These are phyloP conservation scores for Rhodotorula sp. DNA, from an alignment of 1,284 basidiomycete genomes.

Conservation along the genomic window DNA sequence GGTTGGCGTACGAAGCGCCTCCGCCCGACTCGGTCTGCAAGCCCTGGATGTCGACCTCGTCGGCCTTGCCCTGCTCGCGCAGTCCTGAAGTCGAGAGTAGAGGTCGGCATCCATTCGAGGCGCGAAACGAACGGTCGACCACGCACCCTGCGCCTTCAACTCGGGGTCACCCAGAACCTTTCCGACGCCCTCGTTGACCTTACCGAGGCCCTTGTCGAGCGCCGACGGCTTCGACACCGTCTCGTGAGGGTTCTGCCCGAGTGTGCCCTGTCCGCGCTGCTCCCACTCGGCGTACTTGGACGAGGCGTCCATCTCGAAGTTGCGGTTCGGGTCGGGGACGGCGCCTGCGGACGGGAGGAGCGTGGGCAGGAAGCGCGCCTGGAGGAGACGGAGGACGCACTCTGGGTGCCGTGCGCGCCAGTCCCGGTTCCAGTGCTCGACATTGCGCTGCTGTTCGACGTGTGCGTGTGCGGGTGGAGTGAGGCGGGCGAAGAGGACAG, in stretches of 20 bases:
- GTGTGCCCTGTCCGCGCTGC: background rate
- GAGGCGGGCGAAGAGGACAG: too few species aligned
- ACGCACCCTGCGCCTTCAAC: constrained; percentile 1
- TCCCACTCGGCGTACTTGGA: constrained; percentile 4
- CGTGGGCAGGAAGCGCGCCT: background rate
- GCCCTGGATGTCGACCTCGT: background rate
- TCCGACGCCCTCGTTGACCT: background rate
- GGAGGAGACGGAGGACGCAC: too few species aligned
- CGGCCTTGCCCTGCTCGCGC: background rate
- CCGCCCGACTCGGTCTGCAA: constrained; percentile 1
- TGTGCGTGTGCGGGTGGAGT: too few species aligned
- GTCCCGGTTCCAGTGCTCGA: too few species aligned
- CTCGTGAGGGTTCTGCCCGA: background rate
- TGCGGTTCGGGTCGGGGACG: background rate
- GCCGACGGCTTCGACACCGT: background rate
- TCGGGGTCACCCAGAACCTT: constrained; percentile 12
- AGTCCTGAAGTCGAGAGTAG: background rate
- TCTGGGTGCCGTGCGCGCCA: too few species aligned
- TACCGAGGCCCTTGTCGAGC: constrained; percentile 6
- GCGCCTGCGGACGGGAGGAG: background rate
- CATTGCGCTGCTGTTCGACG: too few species aligned
- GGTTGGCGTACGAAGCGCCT: constrained; percentile 1
- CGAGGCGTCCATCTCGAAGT: constrained; percentile 5
- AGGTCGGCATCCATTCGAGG: background rate
- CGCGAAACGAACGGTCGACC: background rate